Evolutionary conservation across 495 filamentous ascomycete genomes (phyloP).

Genomic region (Aspergillus sparsus): DNA sequence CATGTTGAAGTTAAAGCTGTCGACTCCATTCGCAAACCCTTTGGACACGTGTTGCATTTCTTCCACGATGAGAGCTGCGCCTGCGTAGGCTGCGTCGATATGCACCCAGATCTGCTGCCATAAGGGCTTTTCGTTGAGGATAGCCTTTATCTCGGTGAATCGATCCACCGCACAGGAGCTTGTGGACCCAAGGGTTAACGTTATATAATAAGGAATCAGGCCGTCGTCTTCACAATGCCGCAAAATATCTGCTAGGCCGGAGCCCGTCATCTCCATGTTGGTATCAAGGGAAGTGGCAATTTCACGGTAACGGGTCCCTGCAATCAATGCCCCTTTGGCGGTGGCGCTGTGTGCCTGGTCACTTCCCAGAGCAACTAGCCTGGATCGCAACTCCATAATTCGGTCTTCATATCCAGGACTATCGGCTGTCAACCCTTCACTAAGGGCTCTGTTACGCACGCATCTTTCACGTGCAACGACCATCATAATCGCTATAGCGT

Average conservation of each 20-base stretch:
- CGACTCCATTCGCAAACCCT: constrained; percentile 63
- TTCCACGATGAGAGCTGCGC: constrained; percentile 75
- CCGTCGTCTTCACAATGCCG: constrained; percentile 62
- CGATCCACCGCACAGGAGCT: constrained; percentile 85
- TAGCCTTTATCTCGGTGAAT: constrained; percentile 66
- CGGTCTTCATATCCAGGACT: constrained; percentile 53
- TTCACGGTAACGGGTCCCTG: constrained; percentile 74
- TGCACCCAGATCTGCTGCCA: constrained; percentile 80
- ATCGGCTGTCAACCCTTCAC: constrained; percentile 51
- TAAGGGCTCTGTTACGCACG: constrained; percentile 56
- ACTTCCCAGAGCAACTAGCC: constrained; percentile 79
- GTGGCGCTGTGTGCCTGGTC: constrained; percentile 79
- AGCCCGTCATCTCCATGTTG: constrained; percentile 70
- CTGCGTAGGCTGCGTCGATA: constrained; percentile 93
- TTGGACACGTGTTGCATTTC: constrained; percentile 73
- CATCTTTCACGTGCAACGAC: constrained; percentile 83
- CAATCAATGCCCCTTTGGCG: constrained; percentile 86
- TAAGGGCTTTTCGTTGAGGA: constrained; percentile 60
- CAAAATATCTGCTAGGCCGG: constrained; percentile 58
- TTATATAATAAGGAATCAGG: constrained; percentile 82
- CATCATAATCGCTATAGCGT: constrained; percentile 83
- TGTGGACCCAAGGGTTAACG: constrained; percentile 84
- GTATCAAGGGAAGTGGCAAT: constrained; percentile 61
- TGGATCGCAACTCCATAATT: constrained; percentile 63
- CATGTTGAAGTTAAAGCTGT: constrained; percentile 94